Evolutionary conservation across 176 grass and related monocot species (phyloP).

Genomic region (Oropetium thomaeum): DNA sequence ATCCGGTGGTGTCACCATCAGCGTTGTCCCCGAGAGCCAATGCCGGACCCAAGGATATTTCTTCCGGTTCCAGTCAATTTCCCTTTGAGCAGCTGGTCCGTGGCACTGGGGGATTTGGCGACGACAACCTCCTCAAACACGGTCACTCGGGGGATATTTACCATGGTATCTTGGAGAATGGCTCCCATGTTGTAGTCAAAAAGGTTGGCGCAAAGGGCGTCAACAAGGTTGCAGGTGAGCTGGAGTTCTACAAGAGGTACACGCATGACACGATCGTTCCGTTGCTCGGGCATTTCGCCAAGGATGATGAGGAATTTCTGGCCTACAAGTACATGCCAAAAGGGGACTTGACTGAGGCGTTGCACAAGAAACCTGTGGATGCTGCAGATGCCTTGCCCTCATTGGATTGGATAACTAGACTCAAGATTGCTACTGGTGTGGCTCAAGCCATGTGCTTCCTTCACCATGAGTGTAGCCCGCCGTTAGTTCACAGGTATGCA

Average conservation of each 20-base stretch:
- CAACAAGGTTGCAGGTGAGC: conserved; percentile 38
- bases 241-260: conserved; percentile 53
- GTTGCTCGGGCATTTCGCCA: conserved; percentile 51
- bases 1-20: conserved; percentile 41
- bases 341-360: conserved; percentile 62
- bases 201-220: conserved; percentile 41
- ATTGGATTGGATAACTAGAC: conserved; percentile 94
- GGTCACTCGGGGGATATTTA: conserved; percentile 86
- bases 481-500: conserved; percentile 81
- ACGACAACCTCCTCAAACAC: conserved; percentile 58
- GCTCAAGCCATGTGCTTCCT: conserved; percentile 92
- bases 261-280: conserved; percentile 61
- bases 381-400: conserved; percentile 56
- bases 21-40: conserved; percentile 19
- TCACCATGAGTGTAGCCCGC: conserved; percentile 80
- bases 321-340: conserved; percentile 85
- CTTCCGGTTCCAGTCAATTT: conserved; percentile 28
- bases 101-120: conserved; percentile 54
- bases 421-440: conserved; percentile 82
- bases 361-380: conserved; percentile 59
- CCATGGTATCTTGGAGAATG: conserved; percentile 64
- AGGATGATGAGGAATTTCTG: conserved; percentile 51
- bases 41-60: background rate
- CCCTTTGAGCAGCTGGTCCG: conserved; percentile 57
- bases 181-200: conserved; percentile 62